phyloP scores from a whole-genome alignment of 164 flowering plant species.

The Chimonanthus salicifolius region DNA sequence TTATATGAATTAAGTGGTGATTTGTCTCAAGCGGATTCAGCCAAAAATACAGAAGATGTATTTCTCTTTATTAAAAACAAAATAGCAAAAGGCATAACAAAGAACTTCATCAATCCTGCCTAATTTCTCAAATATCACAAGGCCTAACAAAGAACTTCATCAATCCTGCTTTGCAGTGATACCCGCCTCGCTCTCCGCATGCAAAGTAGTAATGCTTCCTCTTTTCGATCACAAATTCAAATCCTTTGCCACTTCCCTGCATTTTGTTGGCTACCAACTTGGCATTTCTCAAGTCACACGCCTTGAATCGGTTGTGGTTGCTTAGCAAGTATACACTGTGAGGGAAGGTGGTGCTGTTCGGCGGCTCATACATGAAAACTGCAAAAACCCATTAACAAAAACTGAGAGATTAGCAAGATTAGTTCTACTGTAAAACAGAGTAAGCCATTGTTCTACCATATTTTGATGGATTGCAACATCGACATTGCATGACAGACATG shows the following conservation, averaged over 20 bases:
- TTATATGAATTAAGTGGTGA: no score
- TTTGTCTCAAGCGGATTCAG: background rate
- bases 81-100: conserved; percentile 9
- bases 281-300: conserved; percentile 39
- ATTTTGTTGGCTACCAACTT: conserved; percentile 27
- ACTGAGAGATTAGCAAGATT: background rate
- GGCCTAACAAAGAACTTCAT: conserved; percentile 42
- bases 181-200: conserved; percentile 32
- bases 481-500: no score
- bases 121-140: conserved; percentile 2
- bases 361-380: conserved; percentile 47
- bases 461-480: no score
- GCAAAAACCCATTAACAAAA: conserved; percentile 2
- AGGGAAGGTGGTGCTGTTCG: conserved; percentile 24
- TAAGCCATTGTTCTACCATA: no score
- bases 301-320: conserved; percentile 32
- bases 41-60: background rate
- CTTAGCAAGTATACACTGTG: conserved; percentile 50
- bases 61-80: background rate
- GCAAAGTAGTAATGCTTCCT: conserved; percentile 34
- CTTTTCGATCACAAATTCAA: conserved; percentile 14
- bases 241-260: conserved; percentile 40
- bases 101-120: conserved; percentile 30
- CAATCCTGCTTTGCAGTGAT: conserved; percentile 32
- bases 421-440: background rate